Evolutionary conservation across 176 grass and related monocot genomes (phyloP).

Genomic region (Otatea glauca): DNA sequence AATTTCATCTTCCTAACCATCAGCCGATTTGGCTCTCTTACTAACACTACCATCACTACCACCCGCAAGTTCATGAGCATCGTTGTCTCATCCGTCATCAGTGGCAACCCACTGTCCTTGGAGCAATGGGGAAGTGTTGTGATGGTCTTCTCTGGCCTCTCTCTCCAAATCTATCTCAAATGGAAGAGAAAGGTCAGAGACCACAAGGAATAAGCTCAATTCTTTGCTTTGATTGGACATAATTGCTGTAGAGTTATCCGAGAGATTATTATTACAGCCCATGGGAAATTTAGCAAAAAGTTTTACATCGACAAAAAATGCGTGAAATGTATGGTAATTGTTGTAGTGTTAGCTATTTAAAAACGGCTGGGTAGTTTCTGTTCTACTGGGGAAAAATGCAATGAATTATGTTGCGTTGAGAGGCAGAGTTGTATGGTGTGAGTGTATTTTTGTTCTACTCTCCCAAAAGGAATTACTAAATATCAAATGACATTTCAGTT

Average conservation of each 20-base stretch:
- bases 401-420: conserved; percentile 43
- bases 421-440: not conserved
- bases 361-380: conserved; percentile 6
- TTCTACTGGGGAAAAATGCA: conserved; percentile 31
- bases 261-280: conserved; percentile 29
- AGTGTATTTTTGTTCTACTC: conserved; percentile 22
- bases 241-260: conserved; percentile 31
- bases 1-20: conserved; percentile 99
- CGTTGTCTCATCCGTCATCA: conserved; percentile 81
- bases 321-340: conserved; percentile 14
- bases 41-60: conserved; percentile 96
- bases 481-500: not conserved
- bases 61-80: conserved; percentile 96
- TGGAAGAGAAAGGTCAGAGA: conserved; percentile 71
- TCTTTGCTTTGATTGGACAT: conserved; percentile 37
- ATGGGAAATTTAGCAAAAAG: conserved; percentile 32
- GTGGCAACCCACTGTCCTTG: conserved; percentile 73
- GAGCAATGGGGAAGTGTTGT: conserved; percentile 84
- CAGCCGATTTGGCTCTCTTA: conserved; percentile 89
- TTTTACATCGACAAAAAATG: conserved; percentile 8
- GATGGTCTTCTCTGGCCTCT: conserved; percentile 63
- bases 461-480: not conserved
- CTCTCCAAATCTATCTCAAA: conserved; percentile 83
- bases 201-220: conserved; percentile 50
- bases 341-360: conserved; percentile 9